Base-by-base conservation (phyloP, 306 rosid genomes). In the Medicago ruthenica region DNA sequence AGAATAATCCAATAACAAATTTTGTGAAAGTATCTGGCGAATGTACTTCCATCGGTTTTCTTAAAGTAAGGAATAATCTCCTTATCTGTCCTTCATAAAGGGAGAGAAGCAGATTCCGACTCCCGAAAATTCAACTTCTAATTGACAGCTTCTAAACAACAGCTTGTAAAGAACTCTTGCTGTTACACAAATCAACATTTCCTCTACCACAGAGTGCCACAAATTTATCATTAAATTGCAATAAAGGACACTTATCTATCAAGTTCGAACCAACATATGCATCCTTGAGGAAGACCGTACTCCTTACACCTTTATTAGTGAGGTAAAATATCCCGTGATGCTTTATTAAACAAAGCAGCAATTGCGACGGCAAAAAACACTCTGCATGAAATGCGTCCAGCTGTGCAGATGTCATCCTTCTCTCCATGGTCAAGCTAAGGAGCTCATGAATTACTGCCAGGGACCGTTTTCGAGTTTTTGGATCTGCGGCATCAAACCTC, bases 311-410 rank as follows among this genome's bases (percentile, higher is more conserved):
- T 90, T 87, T 94, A 70, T 94, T 94, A 22, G 98, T 91, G 81
- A 92, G 85, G 78, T 94, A 94, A 84, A 92, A 91, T 20, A 92
- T 87, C 34, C 98, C 98, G 2, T 92, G 96, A 81, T 91, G 95
- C 85, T 83, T 91, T 76, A 90, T 77, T 85, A 91, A 83, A 82
- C 96, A 91, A 45, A 92, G 91, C 36, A 90, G 75, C 72, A 90
- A 79, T 24, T 89, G 85, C 16, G 92, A 83, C 12, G 98, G 98
- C 65, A 94, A 88, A 39, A 76, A 77, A 83, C 80, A 91, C 93
- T 94, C 88, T 0, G 88, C 71, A 72, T 90, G 91, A 81, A 94
- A 92, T 22, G 89, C 89, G n/a, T 88, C 91, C 77, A 90, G 51
- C 74, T 92, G 97, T 20, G 86, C 77, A 83, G 96, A 88, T 81